phyloP scores from a whole-genome alignment of 768 basidiomycete genomes.

The Kwoniella dejecticola region DNA sequence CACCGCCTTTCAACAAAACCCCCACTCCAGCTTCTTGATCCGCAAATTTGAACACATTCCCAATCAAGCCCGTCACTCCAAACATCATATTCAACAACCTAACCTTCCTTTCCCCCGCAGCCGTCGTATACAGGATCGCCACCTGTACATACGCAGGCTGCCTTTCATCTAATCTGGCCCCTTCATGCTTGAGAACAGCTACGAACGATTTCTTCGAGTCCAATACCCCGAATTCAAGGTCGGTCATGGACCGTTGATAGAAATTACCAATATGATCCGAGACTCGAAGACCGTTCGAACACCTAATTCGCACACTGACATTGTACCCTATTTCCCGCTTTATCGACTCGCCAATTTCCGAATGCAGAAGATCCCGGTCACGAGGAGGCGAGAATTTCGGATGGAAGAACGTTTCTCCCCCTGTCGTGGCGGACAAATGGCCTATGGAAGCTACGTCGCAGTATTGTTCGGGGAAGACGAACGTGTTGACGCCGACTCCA shows the following conservation, averaged over 20 bases:
- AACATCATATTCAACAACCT: constrained; percentile 83
- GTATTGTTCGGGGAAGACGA: constrained; percentile 75
- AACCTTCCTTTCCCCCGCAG: constrained; percentile 75
- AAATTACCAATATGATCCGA: constrained; percentile 55
- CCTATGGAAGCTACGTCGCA: constrained; percentile 90
- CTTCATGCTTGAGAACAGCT: constrained; percentile 71
- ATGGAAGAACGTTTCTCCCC: constrained; percentile 88
- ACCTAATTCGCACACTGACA: constrained; percentile 76
- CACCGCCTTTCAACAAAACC: constrained; percentile 76
- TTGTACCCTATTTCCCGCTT: constrained; percentile 74
- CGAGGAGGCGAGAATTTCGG: constrained; percentile 77
- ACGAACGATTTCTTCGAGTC: constrained; percentile 80
- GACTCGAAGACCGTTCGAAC: constrained; percentile 67
- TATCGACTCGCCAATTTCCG: constrained; percentile 70
- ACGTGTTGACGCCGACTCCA: constrained; percentile 87
- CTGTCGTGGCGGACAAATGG: constrained; percentile 69
- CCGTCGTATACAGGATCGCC: constrained; percentile 82
- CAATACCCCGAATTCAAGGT: constrained; percentile 74
- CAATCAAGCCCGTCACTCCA: constrained; percentile 77
- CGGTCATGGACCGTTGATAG: constrained; percentile 61
- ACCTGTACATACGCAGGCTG: constrained; percentile 78
- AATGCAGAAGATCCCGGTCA: constrained; percentile 68
- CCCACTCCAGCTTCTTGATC: constrained; percentile 83
- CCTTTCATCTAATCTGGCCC: constrained; percentile 66
- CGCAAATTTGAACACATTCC: constrained; percentile 84